phyloP scores from a whole-genome alignment of 2,329 filamentous ascomycete species.

The Camptophora hylomeconis region DNA sequence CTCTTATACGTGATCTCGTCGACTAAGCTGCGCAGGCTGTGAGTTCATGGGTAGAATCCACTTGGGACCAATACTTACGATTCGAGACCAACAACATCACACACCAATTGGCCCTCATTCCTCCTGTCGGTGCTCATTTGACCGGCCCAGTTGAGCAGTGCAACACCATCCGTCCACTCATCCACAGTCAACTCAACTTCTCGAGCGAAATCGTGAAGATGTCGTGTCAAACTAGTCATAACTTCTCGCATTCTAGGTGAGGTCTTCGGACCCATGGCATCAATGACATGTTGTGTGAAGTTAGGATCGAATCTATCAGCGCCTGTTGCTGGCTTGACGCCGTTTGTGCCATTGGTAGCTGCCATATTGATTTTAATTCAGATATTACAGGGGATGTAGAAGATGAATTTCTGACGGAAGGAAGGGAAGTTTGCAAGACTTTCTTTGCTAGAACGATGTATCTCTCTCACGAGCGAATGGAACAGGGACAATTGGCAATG shows the following conservation, averaged over 20 bases:
- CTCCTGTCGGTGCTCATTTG: conserved; percentile 49
- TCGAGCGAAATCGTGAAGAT: conserved; percentile 47
- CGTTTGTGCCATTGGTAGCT: conserved; percentile 7
- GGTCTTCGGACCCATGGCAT: conserved; percentile 60
- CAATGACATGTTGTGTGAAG: conserved; percentile 58
- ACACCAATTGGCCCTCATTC: conserved; percentile 50
- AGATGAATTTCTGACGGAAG: no score
- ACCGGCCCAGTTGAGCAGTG: conserved; percentile 49
- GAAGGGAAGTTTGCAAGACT: no score
- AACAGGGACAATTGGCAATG: background rate
- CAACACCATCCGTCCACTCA: conserved; percentile 44
- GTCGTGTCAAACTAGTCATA: conserved; percentile 38
- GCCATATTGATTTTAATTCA: conserved; percentile 5
- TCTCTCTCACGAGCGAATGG: background rate
- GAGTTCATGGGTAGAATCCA: conserved; percentile 1
- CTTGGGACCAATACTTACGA: conserved; percentile 26
- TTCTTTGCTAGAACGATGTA: background rate
- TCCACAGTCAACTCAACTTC: conserved; percentile 46
- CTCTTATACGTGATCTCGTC: conserved; percentile 68
- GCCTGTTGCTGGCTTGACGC: conserved; percentile 4
- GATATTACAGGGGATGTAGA: no score
- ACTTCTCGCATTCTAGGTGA: conserved; percentile 54
- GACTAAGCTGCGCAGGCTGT: conserved; percentile 38
- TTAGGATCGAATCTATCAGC: conserved; percentile 28
- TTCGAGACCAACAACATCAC: conserved; percentile 46